Evolutionary conservation across 2,329 filamentous ascomycete species (phyloP), one percentile per base, ranked within the genome.

Genomic region (Blastomyces gilchristii): DNA sequence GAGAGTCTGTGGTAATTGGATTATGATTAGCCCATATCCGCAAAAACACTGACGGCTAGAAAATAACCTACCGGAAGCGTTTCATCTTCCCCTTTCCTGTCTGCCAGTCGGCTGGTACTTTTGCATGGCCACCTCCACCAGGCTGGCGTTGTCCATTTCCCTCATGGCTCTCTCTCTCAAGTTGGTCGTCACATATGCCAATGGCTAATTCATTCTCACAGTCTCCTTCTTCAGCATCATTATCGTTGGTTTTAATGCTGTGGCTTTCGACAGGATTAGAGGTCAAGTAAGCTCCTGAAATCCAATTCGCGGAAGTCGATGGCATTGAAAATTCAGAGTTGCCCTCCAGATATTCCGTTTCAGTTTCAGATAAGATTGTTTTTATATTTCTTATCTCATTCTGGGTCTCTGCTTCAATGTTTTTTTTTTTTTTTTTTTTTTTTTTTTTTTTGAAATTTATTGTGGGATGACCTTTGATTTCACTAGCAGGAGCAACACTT

Each of bases 1-100:
- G 92, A 96, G 67, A 97, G 85, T 68, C 92, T 95, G 70, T 95
- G 70, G 45, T 39, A 58, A 43, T 37, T 58, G 16, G 18, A 22
- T 11, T 56, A 37, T 41, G 25, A 54, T 49, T 61, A 62, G 64
- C 34, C 37, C 6, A 39, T 8, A 9, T 28, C 9, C 14, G 28
- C 25, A 52, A 52, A 31, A 18, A 31, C 9, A 54, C 34, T 62
- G 63, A 3, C 47, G 8, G 16, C 31, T n/a, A 14, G 25, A 16
- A 12, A 59, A n/a, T 47, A 28, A 16, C 71, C 64, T 70, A 77
- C 76, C 76, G 73, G 53, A 78, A 78, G 57, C 76, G 72, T 69
- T 77, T 78, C 73, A 76, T 76, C 63, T 77, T 78, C 65, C 74
- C 76, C 65, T 75, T 77, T 9, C 76, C 75, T 45, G 70, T 60